Percentiles rank a stretch among this genome's conserved stretches.
These are phyloP conservation scores for Pythium vanterpoolii DNA, from an alignment of 352 stramenopile genomes.

Conservation along the genomic window DNA sequence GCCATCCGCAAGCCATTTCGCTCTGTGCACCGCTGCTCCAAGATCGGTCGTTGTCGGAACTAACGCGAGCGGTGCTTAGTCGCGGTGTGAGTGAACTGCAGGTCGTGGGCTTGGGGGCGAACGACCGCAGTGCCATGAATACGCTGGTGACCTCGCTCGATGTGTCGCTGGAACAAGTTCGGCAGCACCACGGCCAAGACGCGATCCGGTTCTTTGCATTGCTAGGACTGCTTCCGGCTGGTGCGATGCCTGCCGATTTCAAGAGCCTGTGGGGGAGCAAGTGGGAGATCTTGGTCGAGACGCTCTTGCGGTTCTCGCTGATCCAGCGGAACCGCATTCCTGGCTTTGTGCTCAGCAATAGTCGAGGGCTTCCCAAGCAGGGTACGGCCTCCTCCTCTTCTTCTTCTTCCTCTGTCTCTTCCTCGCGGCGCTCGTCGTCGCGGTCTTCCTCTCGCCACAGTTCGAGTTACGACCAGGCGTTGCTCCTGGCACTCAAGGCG, in stretches of 20 bases:
- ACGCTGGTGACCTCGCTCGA: constrained; percentile 71
- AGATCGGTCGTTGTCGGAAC: constrained; percentile 66
- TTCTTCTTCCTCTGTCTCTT: neutral
- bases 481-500: constrained; percentile 58
- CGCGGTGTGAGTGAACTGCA: constrained; percentile 67
- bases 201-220: constrained; percentile 75
- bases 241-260: constrained; percentile 73
- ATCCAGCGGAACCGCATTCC: constrained; percentile 73
- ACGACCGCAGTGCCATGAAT: constrained; percentile 71
- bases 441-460: constrained; percentile 28
- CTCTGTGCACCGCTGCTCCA: constrained; percentile 70
- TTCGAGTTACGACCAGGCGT: constrained; percentile 49
- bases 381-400: neutral
- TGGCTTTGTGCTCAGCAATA: constrained; percentile 54
- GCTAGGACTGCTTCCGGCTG: constrained; percentile 61
- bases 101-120: constrained; percentile 55
- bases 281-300: constrained; percentile 63
- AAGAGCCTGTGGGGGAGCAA: constrained; percentile 69
- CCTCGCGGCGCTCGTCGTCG: constrained; percentile 9
- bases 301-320: constrained; percentile 68
- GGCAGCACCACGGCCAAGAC: constrained; percentile 62
- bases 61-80: constrained; percentile 69
- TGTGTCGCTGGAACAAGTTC: constrained; percentile 73
- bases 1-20: constrained; percentile 78
- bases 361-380: constrained; percentile 48